phyloP scores from a whole-genome alignment of 2,329 filamentous ascomycete genomes.

The Pyrenophora teres region DNA sequence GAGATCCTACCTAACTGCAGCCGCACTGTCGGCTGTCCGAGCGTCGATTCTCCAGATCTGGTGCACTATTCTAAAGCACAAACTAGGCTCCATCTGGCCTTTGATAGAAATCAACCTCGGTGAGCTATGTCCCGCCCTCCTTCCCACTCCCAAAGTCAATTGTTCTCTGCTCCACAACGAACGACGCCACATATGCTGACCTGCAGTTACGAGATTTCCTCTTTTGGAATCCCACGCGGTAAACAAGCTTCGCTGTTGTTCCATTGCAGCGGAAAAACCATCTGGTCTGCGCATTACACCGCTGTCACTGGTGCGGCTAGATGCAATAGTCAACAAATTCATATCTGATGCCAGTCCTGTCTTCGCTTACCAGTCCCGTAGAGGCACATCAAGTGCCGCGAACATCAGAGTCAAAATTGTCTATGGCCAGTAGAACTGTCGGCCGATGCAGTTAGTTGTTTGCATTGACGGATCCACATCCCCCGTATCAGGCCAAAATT shows the following conservation, averaged over 20 bases:
- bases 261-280: conserved; percentile 4
- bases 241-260: conserved; percentile 22
- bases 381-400: neutral
- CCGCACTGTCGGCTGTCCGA: conserved; percentile 1
- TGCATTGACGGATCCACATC: neutral
- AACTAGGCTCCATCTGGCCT: conserved; percentile 17
- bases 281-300: conserved; percentile 20
- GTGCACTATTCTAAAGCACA: neutral
- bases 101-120: conserved; percentile 19
- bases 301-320: conserved; percentile 3
- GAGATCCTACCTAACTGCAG: conserved; percentile 5
- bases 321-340: neutral
- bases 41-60: neutral
- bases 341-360: neutral
- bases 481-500: neutral
- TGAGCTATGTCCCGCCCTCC: conserved; percentile 5
- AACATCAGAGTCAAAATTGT: neutral
- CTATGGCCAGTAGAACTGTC: neutral
- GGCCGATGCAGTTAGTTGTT: neutral
- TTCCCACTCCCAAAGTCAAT: conserved; percentile 13
- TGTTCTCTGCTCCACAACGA: conserved; percentile 7
- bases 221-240: conserved; percentile 20
- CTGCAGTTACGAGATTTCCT: conserved; percentile 27
- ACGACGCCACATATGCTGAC: conserved; percentile 30
- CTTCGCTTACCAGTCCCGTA: too few species aligned